phyloP scores from a whole-genome alignment of 495 filamentous ascomycete species.

The Penicillium mononematosum region DNA sequence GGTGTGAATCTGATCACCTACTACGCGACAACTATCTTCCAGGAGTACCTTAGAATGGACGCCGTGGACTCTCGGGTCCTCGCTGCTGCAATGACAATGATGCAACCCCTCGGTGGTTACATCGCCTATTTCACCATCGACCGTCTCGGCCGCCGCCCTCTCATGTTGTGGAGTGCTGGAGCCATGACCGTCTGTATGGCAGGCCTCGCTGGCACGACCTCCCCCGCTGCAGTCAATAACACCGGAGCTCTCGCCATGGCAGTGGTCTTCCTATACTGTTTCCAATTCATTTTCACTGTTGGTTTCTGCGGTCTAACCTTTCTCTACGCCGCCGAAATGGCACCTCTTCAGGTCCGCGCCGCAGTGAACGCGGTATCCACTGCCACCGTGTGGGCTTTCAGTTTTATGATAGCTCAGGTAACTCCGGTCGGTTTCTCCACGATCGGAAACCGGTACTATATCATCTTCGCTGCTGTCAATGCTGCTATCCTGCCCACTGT shows the following conservation, averaged over 20 bases:
- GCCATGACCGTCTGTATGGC: slow-evolving; percentile 63
- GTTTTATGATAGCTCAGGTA: slow-evolving; percentile 48
- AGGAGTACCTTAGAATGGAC: slow-evolving; percentile 54
- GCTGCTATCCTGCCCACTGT: slow-evolving; percentile 48
- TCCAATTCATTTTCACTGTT: slow-evolving; percentile 34
- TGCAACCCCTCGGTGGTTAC: slow-evolving; percentile 71
- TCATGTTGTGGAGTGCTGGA: slow-evolving; percentile 56
- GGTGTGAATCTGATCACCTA: slow-evolving; percentile 62
- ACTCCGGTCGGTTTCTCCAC: slow-evolving; percentile 47
- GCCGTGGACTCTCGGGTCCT: slow-evolving; percentile 82
- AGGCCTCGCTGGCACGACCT: slow-evolving; percentile 49
- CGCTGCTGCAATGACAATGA: slow-evolving; percentile 72
- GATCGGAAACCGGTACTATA: slow-evolving; percentile 49
- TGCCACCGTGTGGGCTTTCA: slow-evolving; percentile 64
- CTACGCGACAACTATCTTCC: slow-evolving; percentile 58
- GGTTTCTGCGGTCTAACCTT: slow-evolving; percentile 68
- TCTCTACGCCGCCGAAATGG: slow-evolving; percentile 64
- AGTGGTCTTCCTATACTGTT: slow-evolving; percentile 41
- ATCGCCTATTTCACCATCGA: slow-evolving; percentile 76
- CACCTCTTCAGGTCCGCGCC: slow-evolving; percentile 63
- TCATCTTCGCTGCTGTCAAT: slow-evolving; percentile 49
- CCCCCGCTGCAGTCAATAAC: slow-evolving; percentile 28
- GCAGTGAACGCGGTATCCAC: slow-evolving; percentile 64
- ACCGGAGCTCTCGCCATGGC: slow-evolving; percentile 40
- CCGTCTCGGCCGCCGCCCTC: slow-evolving; percentile 63